These are phyloP conservation scores for Fusarium succisae DNA, from an alignment of 2,329 filamentous ascomycete species.

Conservation along the genomic window DNA sequence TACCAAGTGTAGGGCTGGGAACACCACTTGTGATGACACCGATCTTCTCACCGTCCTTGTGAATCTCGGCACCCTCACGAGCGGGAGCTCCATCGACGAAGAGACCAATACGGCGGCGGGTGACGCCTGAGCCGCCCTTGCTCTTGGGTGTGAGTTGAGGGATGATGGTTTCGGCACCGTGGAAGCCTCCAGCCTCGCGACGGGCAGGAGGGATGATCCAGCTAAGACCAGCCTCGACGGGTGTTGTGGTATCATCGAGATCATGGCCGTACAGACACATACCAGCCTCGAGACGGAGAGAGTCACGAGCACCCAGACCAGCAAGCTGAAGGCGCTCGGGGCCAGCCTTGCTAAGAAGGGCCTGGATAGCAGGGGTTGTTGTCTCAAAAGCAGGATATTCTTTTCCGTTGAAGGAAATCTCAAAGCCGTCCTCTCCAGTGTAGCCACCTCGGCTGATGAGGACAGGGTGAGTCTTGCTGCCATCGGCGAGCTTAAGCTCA, in stretches of 20 bases:
- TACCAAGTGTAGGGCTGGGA: constrained; percentile 84
- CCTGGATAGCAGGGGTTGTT: constrained; percentile 68
- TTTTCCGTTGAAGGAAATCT: constrained; percentile 77
- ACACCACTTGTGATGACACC: constrained; percentile 89
- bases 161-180: constrained; percentile 82
- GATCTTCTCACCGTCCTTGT: constrained; percentile 72
- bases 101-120: constrained; percentile 80
- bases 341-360: constrained; percentile 72
- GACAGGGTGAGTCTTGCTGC: constrained; percentile 51
- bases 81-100: constrained; percentile 87
- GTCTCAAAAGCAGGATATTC: constrained; percentile 53
- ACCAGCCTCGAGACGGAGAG: constrained; percentile 90
- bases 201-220: constrained; percentile 91
- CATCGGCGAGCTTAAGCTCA: constrained; percentile 69
- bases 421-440: constrained; percentile 98
- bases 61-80: constrained; percentile 85
- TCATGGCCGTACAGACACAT: constrained; percentile 99
- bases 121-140: constrained; percentile 76
- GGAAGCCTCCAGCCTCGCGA: constrained; percentile 75
- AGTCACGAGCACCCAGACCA: constrained; percentile 90
- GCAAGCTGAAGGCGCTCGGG: constrained; percentile 75
- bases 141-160: constrained; percentile 77
- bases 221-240: constrained; percentile 64
- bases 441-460: constrained; percentile 91
- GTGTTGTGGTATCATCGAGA: constrained; percentile 78